Base-by-base conservation (phyloP, 345 rosid genomes). In the Gynandropsis gynandra region DNA sequence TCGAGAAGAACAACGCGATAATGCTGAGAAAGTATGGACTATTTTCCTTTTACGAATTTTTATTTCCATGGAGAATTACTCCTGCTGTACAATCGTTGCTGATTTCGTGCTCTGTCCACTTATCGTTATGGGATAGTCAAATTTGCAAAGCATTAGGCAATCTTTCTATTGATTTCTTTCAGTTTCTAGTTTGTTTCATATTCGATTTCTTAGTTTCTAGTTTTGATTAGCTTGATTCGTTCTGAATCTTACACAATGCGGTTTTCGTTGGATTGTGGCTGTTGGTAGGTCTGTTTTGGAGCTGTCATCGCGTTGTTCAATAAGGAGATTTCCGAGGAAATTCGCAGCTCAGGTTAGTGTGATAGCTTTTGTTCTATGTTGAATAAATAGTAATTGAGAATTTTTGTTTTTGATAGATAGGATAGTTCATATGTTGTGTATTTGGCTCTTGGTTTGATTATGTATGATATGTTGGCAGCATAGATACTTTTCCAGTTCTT, bases 271-370 rank as follows among this genome's bases (percentile, higher is more conserved):
- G 34, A 3, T 15, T 4, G 38, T 45, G 44, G 42, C n/a, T 45
- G 34, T 13, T 51, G 5, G 17, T 53, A 85, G 92, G 85, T 80
- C 83, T 37, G 56, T 87, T 68, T 66, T 79, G 66, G 82, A 80
- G 69, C 59, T 79, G 27, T 70, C 98, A 2, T 66, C 69, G 16
- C 79, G 77, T 55, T 80, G 57, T 66, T 69, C 82, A 17, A 19
- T 54, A 20, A 55, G 63, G 63, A 77, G 81, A 62, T 45, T 74
- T 40, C 76, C 76, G 7, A 63, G 79, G 65, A 73, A 62, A 59
- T 52, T 65, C 70, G 58, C 56, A 38, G 52, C 72, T 61, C 65
- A 71, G 89, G 85, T 72, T 62, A 46, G 80, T 72, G n/a, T n/a
- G 16, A n/a, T 24, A 29, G 42, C 9, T 34, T 38, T 39, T 2